Percentiles rank a stretch among this genome's conserved stretches.
Conservation (phyloP, 1,139 yeast species). For the Hansenula sp. region DNA sequence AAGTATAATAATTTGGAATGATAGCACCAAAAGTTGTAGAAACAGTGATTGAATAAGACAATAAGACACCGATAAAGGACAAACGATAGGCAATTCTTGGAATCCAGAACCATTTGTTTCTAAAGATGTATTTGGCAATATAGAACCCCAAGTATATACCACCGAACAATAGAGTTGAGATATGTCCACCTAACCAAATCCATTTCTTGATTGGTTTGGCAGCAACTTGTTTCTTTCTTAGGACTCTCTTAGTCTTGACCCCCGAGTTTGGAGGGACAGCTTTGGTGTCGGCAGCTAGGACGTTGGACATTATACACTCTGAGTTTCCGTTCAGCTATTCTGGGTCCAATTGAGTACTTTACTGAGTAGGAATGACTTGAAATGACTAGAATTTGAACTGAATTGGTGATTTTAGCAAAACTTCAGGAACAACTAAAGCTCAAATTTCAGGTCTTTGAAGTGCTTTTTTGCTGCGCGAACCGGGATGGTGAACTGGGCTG, state of each 20-base stretch:
- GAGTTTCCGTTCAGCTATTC: too few relatives aligned
- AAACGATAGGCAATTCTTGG: conserved; percentile 47
- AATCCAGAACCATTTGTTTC: conserved; percentile 36
- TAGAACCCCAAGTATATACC: conserved; percentile 44
- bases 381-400: too few relatives aligned
- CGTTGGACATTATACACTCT: neutral
- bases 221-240: conserved; percentile 34
- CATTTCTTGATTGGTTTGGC: conserved; percentile 42
- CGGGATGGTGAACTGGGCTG: too few relatives aligned
- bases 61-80: conserved; percentile 51
- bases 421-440: neutral
- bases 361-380: too few relatives aligned
- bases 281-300: neutral
- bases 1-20: conserved; percentile 52
- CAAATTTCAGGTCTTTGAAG: too few relatives aligned
- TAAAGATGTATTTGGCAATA: conserved; percentile 33
- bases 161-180: conserved; percentile 46
- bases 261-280: neutral
- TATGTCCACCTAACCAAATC: conserved; percentile 65
- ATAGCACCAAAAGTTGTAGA: conserved; percentile 53
- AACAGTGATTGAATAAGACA: conserved; percentile 52
- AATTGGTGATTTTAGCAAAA: neutral
- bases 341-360: neutral
- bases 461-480: too few relatives aligned
- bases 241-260: conserved; percentile 19